Evolutionary conservation across 805 yeast genomes (phyloP).

Genomic region (Saccharomyces cerevisiae): DNA sequence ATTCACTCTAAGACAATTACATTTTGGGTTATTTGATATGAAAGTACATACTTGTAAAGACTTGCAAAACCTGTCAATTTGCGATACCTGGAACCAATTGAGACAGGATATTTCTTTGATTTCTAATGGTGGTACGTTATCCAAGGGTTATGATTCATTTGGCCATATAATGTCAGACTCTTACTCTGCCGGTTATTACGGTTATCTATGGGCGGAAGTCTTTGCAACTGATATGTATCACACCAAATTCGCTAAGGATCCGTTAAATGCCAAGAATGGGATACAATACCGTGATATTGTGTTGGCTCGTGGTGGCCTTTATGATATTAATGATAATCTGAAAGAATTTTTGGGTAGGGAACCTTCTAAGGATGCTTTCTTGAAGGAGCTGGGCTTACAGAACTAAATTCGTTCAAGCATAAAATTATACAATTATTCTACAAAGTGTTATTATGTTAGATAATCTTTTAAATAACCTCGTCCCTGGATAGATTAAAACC

Average conservation of each 20-base stretch:
- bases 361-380: slow-evolving; percentile 67
- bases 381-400: slow-evolving; percentile 51
- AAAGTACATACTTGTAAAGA: slow-evolving; percentile 50
- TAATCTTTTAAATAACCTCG: slow-evolving; percentile 14
- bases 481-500: slow-evolving; percentile 3
- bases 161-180: slow-evolving; percentile 77
- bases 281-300: slow-evolving; percentile 60
- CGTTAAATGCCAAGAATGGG: slow-evolving; percentile 57
- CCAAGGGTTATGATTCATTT: slow-evolving; percentile 69
- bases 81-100: slow-evolving; percentile 54
- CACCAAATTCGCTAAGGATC: slow-evolving; percentile 57
- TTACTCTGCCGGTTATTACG: slow-evolving; percentile 80
- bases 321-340: slow-evolving; percentile 59
- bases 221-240: slow-evolving; percentile 79
- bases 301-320: slow-evolving; percentile 63
- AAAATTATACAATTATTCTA: slow-evolving; percentile 13
- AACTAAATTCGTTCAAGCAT: slow-evolving; percentile 1
- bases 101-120: slow-evolving; percentile 56
- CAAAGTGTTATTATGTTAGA: slow-evolving; percentile 18
- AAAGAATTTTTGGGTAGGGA: slow-evolving; percentile 64
- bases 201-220: slow-evolving; percentile 78
- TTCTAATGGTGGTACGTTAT: slow-evolving; percentile 43
- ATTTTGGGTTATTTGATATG: slow-evolving; percentile 74
- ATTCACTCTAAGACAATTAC: slow-evolving; percentile 64
- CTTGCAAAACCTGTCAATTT: slow-evolving; percentile 40